Conservation (phyloP, 768 basidiomycete genomes). For the Mycena epipterygia region DNA sequence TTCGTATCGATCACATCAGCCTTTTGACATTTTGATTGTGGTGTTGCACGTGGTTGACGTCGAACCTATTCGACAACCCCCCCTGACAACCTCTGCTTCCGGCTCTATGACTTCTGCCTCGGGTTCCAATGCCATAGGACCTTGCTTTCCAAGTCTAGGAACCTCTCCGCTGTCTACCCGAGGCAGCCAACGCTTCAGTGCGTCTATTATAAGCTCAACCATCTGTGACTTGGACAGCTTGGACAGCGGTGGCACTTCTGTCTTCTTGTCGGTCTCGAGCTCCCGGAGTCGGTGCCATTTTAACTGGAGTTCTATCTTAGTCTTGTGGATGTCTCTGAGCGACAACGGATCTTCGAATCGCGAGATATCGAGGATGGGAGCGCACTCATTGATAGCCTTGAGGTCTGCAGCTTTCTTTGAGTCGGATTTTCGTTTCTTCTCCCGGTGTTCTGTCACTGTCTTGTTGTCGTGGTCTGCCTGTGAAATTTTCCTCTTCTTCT, state of each 20-base stretch:
- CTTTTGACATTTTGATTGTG: too few relatives aligned
- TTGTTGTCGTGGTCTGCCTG: neutral
- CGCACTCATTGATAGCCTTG: neutral
- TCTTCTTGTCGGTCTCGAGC: constrained; percentile 16
- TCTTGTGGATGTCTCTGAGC: neutral
- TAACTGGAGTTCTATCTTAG: constrained; percentile 13
- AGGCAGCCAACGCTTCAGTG: constrained; percentile 9
- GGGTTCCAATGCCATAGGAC: too few relatives aligned
- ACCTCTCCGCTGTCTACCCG: constrained; percentile 9
- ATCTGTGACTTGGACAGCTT: constrained; percentile 16
- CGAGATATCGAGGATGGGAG: neutral
- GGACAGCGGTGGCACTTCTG: neutral
- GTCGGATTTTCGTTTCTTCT: neutral
- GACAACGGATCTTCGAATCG: neutral
- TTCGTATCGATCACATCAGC: too few relatives aligned
- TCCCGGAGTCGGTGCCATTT: constrained; percentile 23
- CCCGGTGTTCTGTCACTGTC: neutral
- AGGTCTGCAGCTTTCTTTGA: neutral
- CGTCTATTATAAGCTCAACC: neutral
- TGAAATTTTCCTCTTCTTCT: neutral
- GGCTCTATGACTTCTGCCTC: too few relatives aligned
- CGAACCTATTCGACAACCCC: too few relatives aligned
- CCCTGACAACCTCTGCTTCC: too few relatives aligned
- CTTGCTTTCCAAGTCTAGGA: neutral
- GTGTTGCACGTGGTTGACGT: too few relatives aligned